Conservation (phyloP, 345 rosid species). For the Anastatica hierochuntica region DNA sequence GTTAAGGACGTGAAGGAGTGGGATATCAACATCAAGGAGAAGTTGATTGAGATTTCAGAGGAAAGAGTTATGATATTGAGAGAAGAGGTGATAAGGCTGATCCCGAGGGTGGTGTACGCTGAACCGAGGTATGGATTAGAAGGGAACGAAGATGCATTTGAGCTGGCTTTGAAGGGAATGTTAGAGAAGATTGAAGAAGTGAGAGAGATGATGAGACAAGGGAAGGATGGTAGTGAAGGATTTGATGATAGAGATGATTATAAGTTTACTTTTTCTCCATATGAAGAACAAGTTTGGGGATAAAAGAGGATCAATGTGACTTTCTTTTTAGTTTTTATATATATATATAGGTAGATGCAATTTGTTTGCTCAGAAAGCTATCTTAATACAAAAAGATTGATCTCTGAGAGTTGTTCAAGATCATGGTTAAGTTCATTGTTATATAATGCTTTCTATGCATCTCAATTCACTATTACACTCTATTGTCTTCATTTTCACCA, state of each 20-base stretch:
- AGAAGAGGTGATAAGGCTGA: conserved; percentile 50
- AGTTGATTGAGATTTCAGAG: conserved; percentile 30
- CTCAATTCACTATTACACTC: too few species aligned
- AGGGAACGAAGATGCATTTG: conserved; percentile 48
- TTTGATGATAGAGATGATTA: conserved; percentile 53
- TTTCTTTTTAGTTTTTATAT: conserved; percentile 1
- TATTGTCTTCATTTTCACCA: too few species aligned
- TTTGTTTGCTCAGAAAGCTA: background rate
- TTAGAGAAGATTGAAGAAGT: conserved; percentile 42
- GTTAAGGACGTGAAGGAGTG: conserved; percentile 30
- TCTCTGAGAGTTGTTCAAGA: background rate
- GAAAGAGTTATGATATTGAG: conserved; percentile 30
- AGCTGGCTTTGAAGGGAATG: conserved; percentile 47
- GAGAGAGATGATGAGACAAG: conserved; percentile 37
- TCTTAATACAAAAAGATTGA: too few species aligned
- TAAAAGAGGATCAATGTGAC: background rate
- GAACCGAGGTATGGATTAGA: conserved; percentile 27
- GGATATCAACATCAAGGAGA: conserved; percentile 30
- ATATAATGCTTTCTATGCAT: background rate
- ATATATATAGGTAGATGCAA: conserved; percentile 10
- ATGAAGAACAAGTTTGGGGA: conserved; percentile 20
- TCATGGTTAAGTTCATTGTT: background rate
- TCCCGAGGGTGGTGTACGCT: conserved; percentile 45
- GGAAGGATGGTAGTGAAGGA: conserved; percentile 45
- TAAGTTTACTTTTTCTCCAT: conserved; percentile 42